Evolutionary conservation across 2,329 filamentous ascomycete genomes (phyloP).

Genomic region (Pseudocercospora cruenta): DNA sequence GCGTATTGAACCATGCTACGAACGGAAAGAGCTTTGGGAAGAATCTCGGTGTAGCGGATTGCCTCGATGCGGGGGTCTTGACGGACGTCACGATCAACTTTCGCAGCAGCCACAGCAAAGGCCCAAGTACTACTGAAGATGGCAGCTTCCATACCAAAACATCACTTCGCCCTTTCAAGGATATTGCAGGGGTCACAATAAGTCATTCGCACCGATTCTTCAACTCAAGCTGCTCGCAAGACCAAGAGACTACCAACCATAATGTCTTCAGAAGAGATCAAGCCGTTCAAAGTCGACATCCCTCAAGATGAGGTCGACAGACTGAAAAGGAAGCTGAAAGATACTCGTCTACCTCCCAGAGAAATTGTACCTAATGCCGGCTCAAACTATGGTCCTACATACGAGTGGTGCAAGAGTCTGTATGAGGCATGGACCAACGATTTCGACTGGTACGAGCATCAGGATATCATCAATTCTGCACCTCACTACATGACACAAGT

Average conservation of each 20-base stretch:
- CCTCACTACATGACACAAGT: slow-evolving; percentile 43
- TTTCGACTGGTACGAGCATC: slow-evolving; percentile 41
- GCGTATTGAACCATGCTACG: neutral
- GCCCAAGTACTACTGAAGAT: neutral
- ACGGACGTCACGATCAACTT: neutral
- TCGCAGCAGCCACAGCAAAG: neutral
- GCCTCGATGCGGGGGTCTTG: neutral
- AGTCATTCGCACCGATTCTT: neutral
- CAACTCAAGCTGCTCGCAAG: no score
- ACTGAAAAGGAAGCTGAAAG: slow-evolving; percentile 42
- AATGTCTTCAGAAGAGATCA: slow-evolving; percentile 27
- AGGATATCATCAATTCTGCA: slow-evolving; percentile 39
- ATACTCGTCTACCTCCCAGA: slow-evolving; percentile 41
- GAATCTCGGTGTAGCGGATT: neutral
- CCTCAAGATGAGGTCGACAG: slow-evolving; percentile 43
- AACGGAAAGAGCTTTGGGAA: neutral
- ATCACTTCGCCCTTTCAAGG: neutral
- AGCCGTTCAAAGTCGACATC: slow-evolving; percentile 41
- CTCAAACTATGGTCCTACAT: slow-evolving; percentile 40
- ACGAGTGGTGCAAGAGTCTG: slow-evolving; percentile 42
- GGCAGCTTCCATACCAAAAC: no score
- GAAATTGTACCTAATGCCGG: slow-evolving; percentile 44
- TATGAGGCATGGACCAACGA: slow-evolving; percentile 40
- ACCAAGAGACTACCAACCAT: neutral
- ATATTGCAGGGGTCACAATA: neutral